phyloP scores from a whole-genome alignment of 1,284 basidiomycete genomes.

The Apiotrichum laibachii region DNA sequence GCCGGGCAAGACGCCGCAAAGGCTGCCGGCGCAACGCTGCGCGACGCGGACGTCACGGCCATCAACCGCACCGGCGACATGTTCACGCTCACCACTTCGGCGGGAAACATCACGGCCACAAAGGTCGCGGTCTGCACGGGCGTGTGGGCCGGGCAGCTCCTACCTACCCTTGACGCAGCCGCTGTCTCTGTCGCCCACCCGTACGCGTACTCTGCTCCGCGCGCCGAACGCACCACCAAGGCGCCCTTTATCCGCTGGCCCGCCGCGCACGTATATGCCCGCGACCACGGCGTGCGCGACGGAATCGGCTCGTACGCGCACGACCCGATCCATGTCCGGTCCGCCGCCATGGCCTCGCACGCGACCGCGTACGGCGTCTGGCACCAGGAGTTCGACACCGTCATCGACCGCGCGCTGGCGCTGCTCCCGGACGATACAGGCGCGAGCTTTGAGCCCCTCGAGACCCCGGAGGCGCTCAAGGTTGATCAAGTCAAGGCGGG shows the following conservation, averaged over 20 bases:
- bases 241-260: conserved; percentile 32
- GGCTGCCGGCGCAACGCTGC: conserved; percentile 15
- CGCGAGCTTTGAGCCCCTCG: conserved; percentile 7
- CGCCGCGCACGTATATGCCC: conserved; percentile 25
- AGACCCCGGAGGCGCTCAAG: neutral
- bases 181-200: conserved; percentile 30
- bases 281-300: conserved; percentile 32
- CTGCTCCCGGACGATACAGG: conserved; percentile 21
- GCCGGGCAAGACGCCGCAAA: conserved; percentile 18
- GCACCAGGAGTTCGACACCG: conserved; percentile 17
- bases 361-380: conserved; percentile 23
- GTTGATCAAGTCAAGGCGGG: neutral
- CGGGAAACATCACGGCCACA: neutral
- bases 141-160: conserved; percentile 33
- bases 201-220: conserved; percentile 22
- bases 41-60: conserved; percentile 17
- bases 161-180: conserved; percentile 7
- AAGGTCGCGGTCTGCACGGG: conserved; percentile 30
- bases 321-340: conserved; percentile 17
- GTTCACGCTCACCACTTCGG: neutral
- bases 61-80: conserved; percentile 4
- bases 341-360: conserved; percentile 1
- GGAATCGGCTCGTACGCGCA: conserved; percentile 34
- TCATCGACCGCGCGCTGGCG: conserved; percentile 14
- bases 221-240: neutral